Evolutionary conservation across 352 stramenopile genomes (phyloP), one percentile per base, ranked within the genome.

Genomic region (Pythium monospermum): DNA sequence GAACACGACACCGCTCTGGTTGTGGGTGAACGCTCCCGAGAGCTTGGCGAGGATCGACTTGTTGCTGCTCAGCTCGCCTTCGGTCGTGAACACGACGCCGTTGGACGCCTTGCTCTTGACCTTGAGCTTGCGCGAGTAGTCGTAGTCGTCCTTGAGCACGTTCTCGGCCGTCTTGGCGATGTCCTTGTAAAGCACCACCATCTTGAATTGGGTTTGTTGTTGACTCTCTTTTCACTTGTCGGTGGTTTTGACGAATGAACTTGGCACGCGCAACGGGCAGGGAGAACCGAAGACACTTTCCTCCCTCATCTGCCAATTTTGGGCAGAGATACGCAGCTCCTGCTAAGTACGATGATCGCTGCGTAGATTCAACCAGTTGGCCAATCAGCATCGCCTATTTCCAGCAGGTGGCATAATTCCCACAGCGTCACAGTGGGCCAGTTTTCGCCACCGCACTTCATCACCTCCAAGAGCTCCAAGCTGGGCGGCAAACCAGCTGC

Each of bases 111-210:
- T 94, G 63, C 72, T 94, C 72, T 92, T 94, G 76, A 94, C 75
- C 73, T 94, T 94, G 55, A 94, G 75, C 84, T 94, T 94, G 66
- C 84, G 84, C 44, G 74, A 88, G 71, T 83, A 94, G 74, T 94
- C 84, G 55, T 94, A 85, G 76, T 94, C 84, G 45, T 94, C 84
- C 42, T 75, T 75, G 36, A 93, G 79, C n/a, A 84, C 73, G 61
- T 86, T 84, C 70, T 91, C 78, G 22, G 78, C 80, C 44, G 75
- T 94, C 70, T 91, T 94, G 66, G 77, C 72, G 26, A 94, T 73
- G 66, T 94, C 83, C 67, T 94, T 94, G 72, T 83, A 94, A 37
- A 90, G 73, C 35, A 81, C 75, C 22, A 89, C 80, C 77, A 89
- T 82, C 30, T 35, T 35, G 30, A 18, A 36, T 73, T 47, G 21